Conservation (phyloP, 176 grass and related monocot genomes). For the Rhipidocladum racemiflorum region DNA sequence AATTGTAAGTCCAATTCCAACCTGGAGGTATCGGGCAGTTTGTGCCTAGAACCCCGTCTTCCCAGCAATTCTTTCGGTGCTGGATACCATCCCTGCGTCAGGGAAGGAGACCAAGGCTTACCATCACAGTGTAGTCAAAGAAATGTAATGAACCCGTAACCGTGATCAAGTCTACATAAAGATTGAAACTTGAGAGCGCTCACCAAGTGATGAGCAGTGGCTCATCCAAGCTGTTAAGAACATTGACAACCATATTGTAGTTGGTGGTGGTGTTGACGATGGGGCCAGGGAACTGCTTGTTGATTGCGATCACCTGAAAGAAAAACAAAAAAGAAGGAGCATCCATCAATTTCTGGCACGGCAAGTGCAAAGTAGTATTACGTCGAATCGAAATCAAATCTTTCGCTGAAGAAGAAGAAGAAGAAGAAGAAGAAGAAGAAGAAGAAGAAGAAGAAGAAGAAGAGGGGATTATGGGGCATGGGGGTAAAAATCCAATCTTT, state of each 20-base stretch:
- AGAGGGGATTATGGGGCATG: neutral
- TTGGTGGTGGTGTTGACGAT: conserved; percentile 75
- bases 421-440: neutral
- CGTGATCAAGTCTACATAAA: too few relatives aligned
- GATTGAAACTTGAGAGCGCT: neutral
- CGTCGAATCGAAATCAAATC: neutral
- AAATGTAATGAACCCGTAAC: neutral
- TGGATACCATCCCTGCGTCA: conserved; percentile 75
- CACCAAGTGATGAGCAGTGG: conserved; percentile 81
- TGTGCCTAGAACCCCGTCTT: conserved; percentile 84
- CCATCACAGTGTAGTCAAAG: neutral
- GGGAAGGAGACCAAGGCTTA: neutral
- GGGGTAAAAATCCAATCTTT: neutral
- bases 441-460: neutral
- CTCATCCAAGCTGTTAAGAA: conserved; percentile 92
- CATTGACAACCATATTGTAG: conserved; percentile 75
- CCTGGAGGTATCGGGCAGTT: conserved; percentile 84
- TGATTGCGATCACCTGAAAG: conserved; percentile 69
- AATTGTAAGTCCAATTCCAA: conserved; percentile 95
- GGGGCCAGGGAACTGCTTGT: conserved; percentile 81
- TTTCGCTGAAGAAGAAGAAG: neutral
- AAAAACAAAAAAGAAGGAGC: neutral
- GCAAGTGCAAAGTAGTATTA: neutral
- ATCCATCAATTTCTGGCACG: neutral
- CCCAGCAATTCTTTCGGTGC: conserved; percentile 76